phyloP scores from a whole-genome alignment of 2,329 filamentous ascomycete genomes.

The Exophiala xenobiotica region DNA sequence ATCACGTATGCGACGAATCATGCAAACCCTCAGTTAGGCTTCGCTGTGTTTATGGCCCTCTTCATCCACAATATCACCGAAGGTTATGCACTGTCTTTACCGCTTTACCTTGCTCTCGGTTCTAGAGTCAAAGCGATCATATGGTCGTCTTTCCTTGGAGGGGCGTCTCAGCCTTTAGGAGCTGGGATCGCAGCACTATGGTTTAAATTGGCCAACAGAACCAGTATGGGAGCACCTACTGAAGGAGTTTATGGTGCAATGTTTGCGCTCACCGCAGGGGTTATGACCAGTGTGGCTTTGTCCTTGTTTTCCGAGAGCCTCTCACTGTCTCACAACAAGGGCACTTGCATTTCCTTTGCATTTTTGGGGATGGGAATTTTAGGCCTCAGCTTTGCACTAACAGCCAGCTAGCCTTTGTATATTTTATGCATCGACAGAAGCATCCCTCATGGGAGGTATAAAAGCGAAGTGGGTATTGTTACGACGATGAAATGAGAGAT shows the following conservation, averaged over 20 bases:
- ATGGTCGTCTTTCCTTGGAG: constrained; percentile 80
- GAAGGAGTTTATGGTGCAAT: constrained; percentile 60
- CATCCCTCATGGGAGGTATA: background rate
- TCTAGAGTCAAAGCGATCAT: constrained; percentile 78
- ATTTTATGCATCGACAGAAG: background rate
- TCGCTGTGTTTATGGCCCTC: constrained; percentile 90
- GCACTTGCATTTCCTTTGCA: constrained; percentile 74
- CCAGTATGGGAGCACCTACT: constrained; percentile 43
- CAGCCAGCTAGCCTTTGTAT: constrained; percentile 46
- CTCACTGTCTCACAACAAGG: constrained; percentile 75
- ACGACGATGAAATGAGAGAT: background rate
- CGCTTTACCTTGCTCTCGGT: constrained; percentile 84
- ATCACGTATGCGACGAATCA: constrained; percentile 98
- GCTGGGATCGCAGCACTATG: constrained; percentile 80
- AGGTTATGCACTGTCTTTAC: constrained; percentile 90
- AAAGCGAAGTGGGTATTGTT: background rate
- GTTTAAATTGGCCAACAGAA: constrained; percentile 69
- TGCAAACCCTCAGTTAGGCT: constrained; percentile 81
- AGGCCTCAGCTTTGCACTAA: constrained; percentile 80
- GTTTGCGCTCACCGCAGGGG: constrained; percentile 86
- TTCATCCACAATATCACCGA: constrained; percentile 99
- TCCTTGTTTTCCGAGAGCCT: constrained; percentile 85
- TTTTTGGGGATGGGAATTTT: constrained; percentile 83
- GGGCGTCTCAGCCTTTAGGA: constrained; percentile 81
- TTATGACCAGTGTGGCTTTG: constrained; percentile 91